Evolutionary conservation across 192 early-diverging fungal species (phyloP), one percentile per base, ranked within the genome.

Genomic region (Coemansia sp.): DNA sequence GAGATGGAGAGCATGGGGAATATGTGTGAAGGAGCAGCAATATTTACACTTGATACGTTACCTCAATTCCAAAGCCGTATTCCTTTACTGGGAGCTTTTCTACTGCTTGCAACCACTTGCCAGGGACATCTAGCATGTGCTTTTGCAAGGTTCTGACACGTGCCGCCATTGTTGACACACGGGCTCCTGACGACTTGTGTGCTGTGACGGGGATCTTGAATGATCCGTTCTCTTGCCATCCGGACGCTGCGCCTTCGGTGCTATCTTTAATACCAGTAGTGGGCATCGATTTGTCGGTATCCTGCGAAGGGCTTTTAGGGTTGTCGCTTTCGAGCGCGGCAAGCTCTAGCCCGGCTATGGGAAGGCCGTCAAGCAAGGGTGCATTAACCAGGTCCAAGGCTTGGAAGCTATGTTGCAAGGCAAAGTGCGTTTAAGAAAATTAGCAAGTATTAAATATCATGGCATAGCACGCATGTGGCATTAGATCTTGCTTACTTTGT

Each of bases 61-160:
- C 78, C 74, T 81, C 78, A 36, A 81, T 81, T 16, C 74, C 78
- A 36, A 65, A 75, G 56, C 79, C 79, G 51, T 82, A 82, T 28
- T 82, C 79, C 39, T 73, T 76, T 55, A 82, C 71, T 1, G 70
- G 70, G 45, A 82, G 74, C 35, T 68, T 70, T 39, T 76, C 65
- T 0, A 82, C 79, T 13, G 56, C 70, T 35, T 75, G 74, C 20
- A 75, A 64, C 79, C 73, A 75, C 58, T 76, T 82, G n/a, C 79
- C 70, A 34, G 79, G 74, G 39, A 82, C 70, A 7, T 65, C 60
- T 5, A 82, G 67, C 57, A 66, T 75, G 33, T 82, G 79, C 37
- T 82, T 82, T 38, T 75, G 62, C 26, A 82, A 48, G 16, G 74
- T 59, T 13, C 64, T 62, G 20, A 76, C 60, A 4, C 79, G 57